Evolutionary conservation across 176 grass and related monocot species (phyloP).

Genomic region (Guadua angustifolia): DNA sequence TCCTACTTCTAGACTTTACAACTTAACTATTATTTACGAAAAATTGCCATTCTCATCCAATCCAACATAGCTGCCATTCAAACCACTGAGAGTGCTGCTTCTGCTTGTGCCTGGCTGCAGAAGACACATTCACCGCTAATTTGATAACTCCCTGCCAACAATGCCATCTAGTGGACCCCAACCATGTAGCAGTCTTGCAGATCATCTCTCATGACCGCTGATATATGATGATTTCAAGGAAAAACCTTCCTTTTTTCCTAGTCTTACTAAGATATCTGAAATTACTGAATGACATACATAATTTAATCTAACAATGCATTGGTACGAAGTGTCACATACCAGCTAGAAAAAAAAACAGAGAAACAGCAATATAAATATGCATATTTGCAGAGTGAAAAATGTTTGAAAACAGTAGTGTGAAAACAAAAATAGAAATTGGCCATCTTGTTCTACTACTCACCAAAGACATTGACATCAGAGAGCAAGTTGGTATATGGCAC

Average conservation of each 20-base stretch:
- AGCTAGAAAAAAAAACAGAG: background rate
- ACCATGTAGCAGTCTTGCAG: background rate
- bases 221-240: constrained; percentile 2
- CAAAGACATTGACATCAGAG: constrained; percentile 29
- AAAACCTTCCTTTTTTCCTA: background rate
- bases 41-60: no score
- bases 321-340: background rate
- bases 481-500: constrained; percentile 28
- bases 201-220: background rate
- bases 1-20: no score
- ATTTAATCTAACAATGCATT: background rate
- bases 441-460: background rate
- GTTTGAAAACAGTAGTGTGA: constrained; percentile 12
- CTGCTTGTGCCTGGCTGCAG: constrained; percentile 16
- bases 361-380: background rate
- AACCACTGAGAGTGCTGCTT: background rate
- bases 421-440: background rate
- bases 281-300: background rate
- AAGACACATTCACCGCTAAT: constrained; percentile 29
- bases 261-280: constrained; percentile 4
- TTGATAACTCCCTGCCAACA: background rate
- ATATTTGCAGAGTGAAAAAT: constrained; percentile 17
- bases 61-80: no score
- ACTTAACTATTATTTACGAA: no score
- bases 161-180: constrained; percentile 10